Evolutionary conservation across 805 yeast genomes (phyloP), one percentile per base, ranked within the genome.

Genomic region (Candida loeiensis): DNA sequence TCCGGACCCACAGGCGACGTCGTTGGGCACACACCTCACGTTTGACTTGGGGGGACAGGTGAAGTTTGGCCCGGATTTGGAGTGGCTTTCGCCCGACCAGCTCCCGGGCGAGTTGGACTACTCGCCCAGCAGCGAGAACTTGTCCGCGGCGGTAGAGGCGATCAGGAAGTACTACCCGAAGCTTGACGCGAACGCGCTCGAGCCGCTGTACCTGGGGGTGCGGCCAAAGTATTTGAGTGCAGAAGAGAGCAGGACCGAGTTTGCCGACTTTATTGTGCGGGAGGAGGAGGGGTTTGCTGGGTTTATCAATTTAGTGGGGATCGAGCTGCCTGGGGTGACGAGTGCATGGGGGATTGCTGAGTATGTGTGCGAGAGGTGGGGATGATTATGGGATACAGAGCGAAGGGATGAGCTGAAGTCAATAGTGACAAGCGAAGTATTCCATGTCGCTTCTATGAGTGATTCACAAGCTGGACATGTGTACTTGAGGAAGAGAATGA

Each of bases 281-380:
- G 77, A 83, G 51, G 93, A 85, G 48, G 74, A 70, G 1, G 89
- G 81, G 0, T 79, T 73, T 50, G 82, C 81, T 2, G 95, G 95
- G 1, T 89, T 87, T 52, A 74, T 88, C 20, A 89, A 86, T 48
- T 64, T 86, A 39, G 53, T 88, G 31, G 95, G 91, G 1, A 88
- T 89, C 11, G 97, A 89, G 56, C 83, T 93, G 52, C 97, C 97
- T 0, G 96, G 96, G 0, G 66, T 89, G 43, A 89, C 97, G 2
- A 63, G 93, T 0, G 69, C 89, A 3, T 66, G 86, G 79, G 95
- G 91, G 0, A 87, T 89, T 43, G 96, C 80, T 0, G 84, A 82
- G 52, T 73, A 84, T 51, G 95, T 89, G 6, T 47, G 51, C 25
- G 53, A 57, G 17, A 49, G 16, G 11, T 34, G 27, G 26, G 36